Conservation (phyloP, 208 protist genomes). For the Wallacemonas sp. region DNA sequence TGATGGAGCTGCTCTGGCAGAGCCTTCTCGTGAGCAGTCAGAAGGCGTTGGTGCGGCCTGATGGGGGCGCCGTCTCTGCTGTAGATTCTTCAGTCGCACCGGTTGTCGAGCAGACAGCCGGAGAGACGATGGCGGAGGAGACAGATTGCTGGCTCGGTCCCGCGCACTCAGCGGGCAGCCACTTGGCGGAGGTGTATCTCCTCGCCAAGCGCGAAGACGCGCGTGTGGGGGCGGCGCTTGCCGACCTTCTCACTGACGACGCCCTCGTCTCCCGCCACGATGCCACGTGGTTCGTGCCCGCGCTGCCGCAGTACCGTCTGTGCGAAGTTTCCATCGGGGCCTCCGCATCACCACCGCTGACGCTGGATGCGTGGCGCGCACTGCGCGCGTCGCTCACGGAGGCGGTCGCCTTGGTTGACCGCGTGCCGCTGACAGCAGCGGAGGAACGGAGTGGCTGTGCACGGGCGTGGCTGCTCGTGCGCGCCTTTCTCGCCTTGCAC, state of each 20-base stretch:
- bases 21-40: background rate
- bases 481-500: background rate
- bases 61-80: too few species aligned
- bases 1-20: background rate
- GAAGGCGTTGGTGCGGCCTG: background rate
- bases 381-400: slow-evolving; percentile 17
- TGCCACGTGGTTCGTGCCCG: slow-evolving; percentile 1
- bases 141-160: background rate
- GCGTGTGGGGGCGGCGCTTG: background rate
- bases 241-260: background rate
- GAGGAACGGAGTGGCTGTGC: background rate
- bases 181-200: slow-evolving; percentile 3
- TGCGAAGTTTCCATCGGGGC: background rate
- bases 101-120: too few species aligned
- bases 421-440: background rate
- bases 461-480: slow-evolving; percentile 6
- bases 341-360: background rate
- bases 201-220: background rate
- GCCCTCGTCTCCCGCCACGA: background rate
- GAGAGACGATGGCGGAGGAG: too few species aligned
- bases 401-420: slow-evolving; percentile 13
- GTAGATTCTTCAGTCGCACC: too few species aligned
- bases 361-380: slow-evolving; percentile 8
- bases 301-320: background rate
- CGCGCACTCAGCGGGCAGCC: background rate